Evolutionary conservation across 768 basidiomycete genomes (phyloP).

Genomic region (Chalciporus chontae): DNA sequence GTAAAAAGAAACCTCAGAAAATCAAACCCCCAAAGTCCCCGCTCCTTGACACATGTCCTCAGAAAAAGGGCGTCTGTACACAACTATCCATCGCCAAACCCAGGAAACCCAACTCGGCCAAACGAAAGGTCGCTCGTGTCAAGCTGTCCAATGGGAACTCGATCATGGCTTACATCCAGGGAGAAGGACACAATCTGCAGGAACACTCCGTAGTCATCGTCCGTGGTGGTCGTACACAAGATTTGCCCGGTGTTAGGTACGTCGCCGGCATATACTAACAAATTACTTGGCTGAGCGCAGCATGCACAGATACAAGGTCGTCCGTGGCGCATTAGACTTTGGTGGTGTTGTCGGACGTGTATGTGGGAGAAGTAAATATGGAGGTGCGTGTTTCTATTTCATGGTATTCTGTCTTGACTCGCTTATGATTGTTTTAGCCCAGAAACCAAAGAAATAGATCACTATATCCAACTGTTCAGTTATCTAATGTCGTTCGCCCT

Average conservation of each 20-base stretch:
- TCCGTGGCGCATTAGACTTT: slow-evolving; percentile 90
- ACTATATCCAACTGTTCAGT: background rate
- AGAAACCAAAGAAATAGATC: slow-evolving; percentile 78
- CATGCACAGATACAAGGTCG: slow-evolving; percentile 81
- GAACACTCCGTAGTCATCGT: slow-evolving; percentile 95
- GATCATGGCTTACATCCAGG: slow-evolving; percentile 91
- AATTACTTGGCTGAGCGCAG: background rate
- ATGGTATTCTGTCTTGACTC: background rate
- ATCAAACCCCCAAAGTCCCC: slow-evolving; percentile 60
- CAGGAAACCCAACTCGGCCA: slow-evolving; percentile 98
- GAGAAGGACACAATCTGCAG: slow-evolving; percentile 97
- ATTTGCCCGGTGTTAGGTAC: slow-evolving; percentile 95
- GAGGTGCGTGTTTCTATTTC: slow-evolving; percentile 49
- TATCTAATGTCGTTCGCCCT: background rate
- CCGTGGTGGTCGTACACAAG: slow-evolving; percentile 94
- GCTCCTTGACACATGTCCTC: slow-evolving; percentile 72
- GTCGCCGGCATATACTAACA: slow-evolving; percentile 20
- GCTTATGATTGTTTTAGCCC: slow-evolving; percentile 45
- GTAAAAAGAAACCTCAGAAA: slow-evolving; percentile 60
- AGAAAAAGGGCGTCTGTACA: slow-evolving; percentile 90
- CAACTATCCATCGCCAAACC: slow-evolving; percentile 79
- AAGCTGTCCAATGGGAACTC: slow-evolving; percentile 88
- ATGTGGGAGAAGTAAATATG: slow-evolving; percentile 87
- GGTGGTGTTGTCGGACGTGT: slow-evolving; percentile 83
- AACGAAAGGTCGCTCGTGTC: slow-evolving; percentile 93